These are phyloP conservation scores for Ascoidea asiatica DNA, from an alignment of 805 yeast genomes.

Conservation along the genomic window DNA sequence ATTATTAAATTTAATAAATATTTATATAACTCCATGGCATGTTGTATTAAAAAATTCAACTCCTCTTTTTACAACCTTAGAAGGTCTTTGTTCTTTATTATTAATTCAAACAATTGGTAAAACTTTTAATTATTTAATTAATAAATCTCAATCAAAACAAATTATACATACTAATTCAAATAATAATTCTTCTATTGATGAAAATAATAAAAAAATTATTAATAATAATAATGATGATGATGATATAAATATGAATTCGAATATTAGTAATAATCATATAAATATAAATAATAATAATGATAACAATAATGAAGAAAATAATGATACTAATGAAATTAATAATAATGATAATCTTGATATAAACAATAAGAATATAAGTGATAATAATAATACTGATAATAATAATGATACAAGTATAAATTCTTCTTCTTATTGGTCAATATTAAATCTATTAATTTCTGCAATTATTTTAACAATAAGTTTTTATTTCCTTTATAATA, in stretches of 20 bases:
- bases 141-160: slow-evolving; percentile 10
- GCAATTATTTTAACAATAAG: slow-evolving; percentile 69
- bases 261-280: neutral
- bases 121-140: slow-evolving; percentile 55
- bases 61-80: slow-evolving; percentile 76
- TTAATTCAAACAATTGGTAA: slow-evolving; percentile 91
- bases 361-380: slow-evolving; percentile 1
- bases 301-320: slow-evolving; percentile 1
- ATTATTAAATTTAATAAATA: slow-evolving; percentile 26
- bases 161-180: slow-evolving; percentile 6
- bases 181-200: neutral
- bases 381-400: slow-evolving; percentile 1
- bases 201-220: neutral
- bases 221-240: neutral
- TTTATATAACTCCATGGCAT: slow-evolving; percentile 42
- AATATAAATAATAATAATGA: neutral
- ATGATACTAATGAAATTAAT: slow-evolving; percentile 1
- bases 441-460: slow-evolving; percentile 55
- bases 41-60: slow-evolving; percentile 65
- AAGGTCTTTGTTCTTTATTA: slow-evolving; percentile 84
- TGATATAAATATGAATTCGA: neutral
- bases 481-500: slow-evolving; percentile 66
- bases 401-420: slow-evolving; percentile 13
- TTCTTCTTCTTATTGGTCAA: slow-evolving; percentile 68
- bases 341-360: slow-evolving; percentile 4